These are phyloP conservation scores for Myriangium duriaei DNA, from an alignment of 2,329 filamentous ascomycete species.

Conservation along the genomic window DNA sequence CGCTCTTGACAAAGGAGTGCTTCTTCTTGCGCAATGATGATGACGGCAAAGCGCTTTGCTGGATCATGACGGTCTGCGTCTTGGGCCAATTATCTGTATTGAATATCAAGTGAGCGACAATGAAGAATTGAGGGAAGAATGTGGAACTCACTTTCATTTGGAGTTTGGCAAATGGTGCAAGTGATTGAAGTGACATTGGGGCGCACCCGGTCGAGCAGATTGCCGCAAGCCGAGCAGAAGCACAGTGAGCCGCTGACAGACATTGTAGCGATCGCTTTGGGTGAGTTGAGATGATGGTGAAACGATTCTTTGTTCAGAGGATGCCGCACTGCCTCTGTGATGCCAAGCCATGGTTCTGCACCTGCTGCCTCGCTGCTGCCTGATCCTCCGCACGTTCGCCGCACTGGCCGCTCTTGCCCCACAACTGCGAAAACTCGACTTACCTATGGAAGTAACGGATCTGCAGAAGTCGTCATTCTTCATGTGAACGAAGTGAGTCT, in stretches of 20 bases:
- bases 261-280: slow-evolving; percentile 54
- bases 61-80: slow-evolving; percentile 65
- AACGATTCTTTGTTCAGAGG: too few species aligned
- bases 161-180: slow-evolving; percentile 76
- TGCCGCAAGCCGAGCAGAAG: slow-evolving; percentile 87
- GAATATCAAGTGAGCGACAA: slow-evolving; percentile 11
- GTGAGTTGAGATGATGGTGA: too few species aligned
- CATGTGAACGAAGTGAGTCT: too few species aligned
- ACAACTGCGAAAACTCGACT: too few species aligned
- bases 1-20: slow-evolving; percentile 65
- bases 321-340: too few species aligned
- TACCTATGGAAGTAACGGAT: too few species aligned
- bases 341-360: too few species aligned
- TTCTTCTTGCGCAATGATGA: slow-evolving; percentile 68
- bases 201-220: slow-evolving; percentile 69
- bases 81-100: slow-evolving; percentile 58
- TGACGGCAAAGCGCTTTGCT: slow-evolving; percentile 76
- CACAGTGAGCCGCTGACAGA: slow-evolving; percentile 79
- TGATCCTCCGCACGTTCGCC: too few species aligned
- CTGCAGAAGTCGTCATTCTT: too few species aligned
- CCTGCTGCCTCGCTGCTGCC: too few species aligned
- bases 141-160: slow-evolving; percentile 57
- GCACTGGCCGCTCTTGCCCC: too few species aligned
- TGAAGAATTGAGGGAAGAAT: not conserved
- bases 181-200: slow-evolving; percentile 62